A percentile compares a stretch with the other conserved stretches of the same genome.
Evolutionary conservation across 1,284 basidiomycete genomes (phyloP).

Genomic region (Leccinum pseudoinsigne): DNA sequence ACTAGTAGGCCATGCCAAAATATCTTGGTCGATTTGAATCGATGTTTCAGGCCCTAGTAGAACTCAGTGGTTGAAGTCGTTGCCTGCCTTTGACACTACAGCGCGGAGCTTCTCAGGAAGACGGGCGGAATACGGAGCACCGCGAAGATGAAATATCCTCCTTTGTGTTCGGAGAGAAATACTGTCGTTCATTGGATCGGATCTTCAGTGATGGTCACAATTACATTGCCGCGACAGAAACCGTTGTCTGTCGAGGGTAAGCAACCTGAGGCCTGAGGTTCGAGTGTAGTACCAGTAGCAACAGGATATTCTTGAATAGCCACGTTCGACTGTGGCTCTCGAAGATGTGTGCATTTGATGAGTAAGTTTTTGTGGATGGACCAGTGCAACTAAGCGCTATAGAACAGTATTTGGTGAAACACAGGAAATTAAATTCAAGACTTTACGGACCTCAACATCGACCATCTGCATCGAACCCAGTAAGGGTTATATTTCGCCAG

Average conservation of each 20-base stretch:
- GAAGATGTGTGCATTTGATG: neutral
- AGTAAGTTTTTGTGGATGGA: neutral
- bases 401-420: neutral
- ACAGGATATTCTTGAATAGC: neutral
- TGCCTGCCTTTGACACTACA: neutral
- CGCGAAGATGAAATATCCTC: neutral
- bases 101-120: neutral
- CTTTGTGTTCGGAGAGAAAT: neutral
- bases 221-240: neutral
- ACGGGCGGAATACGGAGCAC: neutral
- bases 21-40: neutral
- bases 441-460: conserved; percentile 5
- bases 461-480: conserved; percentile 9
- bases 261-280: neutral
- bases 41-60: neutral
- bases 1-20: neutral
- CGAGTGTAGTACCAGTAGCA: neutral
- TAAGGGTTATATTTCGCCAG: conserved; percentile 1
- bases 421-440: neutral
- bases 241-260: neutral
- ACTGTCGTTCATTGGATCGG: neutral
- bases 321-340: neutral
- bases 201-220: neutral
- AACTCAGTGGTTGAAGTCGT: neutral
- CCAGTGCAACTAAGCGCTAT: conserved; percentile 3